Base-by-base conservation (phyloP, 371 early-diverging fungal species). In the Apophysomyces elegans region DNA sequence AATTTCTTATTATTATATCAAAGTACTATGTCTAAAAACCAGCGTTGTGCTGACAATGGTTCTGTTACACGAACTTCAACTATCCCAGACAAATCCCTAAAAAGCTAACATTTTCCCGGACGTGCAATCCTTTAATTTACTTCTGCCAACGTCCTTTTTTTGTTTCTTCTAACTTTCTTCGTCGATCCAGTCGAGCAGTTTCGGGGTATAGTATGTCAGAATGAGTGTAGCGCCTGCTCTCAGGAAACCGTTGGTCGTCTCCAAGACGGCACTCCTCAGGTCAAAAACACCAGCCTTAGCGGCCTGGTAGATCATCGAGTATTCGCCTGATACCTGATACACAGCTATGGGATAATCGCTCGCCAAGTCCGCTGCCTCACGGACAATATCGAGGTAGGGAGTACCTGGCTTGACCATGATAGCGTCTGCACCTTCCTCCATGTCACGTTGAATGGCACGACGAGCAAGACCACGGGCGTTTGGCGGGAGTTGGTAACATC, bases 361-460 rank as follows among this genome's bases (percentile, higher is more conserved):
- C 9, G 87, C 86, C 45, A 90, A 64, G 58, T 93, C 89, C n/a
- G 89, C 81, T 2, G 95, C 91, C 67, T 98, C 97, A 18, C 97
- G 87, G 14, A 97, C 86, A 62, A 98, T 91, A 76, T 98, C 99
- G 46, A 98, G 81, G 76, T 98, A 98, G 32, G 96, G 96, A 64
- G 88, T 88, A 26, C 94, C 97, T 4, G 99, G 99, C 83, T 98
- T 98, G 68, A 98, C 96, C 94, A 98, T 96, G 56, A 98, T 84
- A 36, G 96, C 88, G 78, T 98, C 99, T 7, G 98, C 97, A 16
- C 99, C 99, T 77, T 98, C 99, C 16, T 80, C 85, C 69, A 93
- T 89, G 75, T 98, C 98, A 46, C 98, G 90, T 47, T 78, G 63
- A 59, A 95, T 81, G 4, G 98, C 96, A 13, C 97, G 89, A 41